Percentiles rank a stretch among this genome's conserved stretches.
Evolutionary conservation across 495 filamentous ascomycete genomes (phyloP).

Genomic region (Polyplosphaeria fusca): DNA sequence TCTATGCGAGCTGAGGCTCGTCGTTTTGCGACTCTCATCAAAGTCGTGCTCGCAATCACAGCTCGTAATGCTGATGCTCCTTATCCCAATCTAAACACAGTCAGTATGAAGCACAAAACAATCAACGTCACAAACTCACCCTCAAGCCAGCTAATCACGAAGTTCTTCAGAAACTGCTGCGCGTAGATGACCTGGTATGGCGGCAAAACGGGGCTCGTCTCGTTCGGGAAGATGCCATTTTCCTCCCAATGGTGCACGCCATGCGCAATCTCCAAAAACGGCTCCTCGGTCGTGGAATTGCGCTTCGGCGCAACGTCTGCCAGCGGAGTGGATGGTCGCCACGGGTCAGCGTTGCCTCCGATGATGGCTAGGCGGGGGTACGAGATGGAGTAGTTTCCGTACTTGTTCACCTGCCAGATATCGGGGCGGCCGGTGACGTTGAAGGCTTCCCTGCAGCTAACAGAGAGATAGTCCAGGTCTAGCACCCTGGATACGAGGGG

Average conservation of each 20-base stretch:
- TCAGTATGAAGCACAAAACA: too few relatives aligned
- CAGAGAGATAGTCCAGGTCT: constrained; percentile 51
- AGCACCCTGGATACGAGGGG: constrained; percentile 65
- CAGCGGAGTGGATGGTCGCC: constrained; percentile 64
- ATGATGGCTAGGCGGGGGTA: constrained; percentile 65
- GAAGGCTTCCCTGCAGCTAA: constrained; percentile 59
- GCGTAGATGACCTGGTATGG: constrained; percentile 52
- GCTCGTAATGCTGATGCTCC: too few relatives aligned
- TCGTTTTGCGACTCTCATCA: too few relatives aligned
- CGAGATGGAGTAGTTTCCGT: constrained; percentile 64
- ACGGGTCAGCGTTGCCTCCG: constrained; percentile 68
- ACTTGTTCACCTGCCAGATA: constrained; percentile 59
- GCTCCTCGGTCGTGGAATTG: constrained; percentile 54
- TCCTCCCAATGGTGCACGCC: constrained; percentile 72
- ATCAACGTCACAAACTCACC: constrained; percentile 14
- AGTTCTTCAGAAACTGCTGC: constrained; percentile 54
- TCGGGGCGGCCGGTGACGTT: constrained; percentile 58
- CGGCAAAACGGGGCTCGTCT: constrained; percentile 53
- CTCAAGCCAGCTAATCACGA: constrained; percentile 65
- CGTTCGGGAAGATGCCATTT: constrained; percentile 62
- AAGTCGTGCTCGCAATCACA: too few relatives aligned
- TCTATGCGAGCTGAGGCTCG: neutral
- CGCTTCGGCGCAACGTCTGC: constrained; percentile 47
- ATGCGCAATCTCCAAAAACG: constrained; percentile 60
- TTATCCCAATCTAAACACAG: too few relatives aligned